Percentiles rank a stretch among this genome's conserved stretches.
These are phyloP conservation scores for Metschnikowia borealis DNA, from an alignment of 805 yeast species.

Conservation along the genomic window DNA sequence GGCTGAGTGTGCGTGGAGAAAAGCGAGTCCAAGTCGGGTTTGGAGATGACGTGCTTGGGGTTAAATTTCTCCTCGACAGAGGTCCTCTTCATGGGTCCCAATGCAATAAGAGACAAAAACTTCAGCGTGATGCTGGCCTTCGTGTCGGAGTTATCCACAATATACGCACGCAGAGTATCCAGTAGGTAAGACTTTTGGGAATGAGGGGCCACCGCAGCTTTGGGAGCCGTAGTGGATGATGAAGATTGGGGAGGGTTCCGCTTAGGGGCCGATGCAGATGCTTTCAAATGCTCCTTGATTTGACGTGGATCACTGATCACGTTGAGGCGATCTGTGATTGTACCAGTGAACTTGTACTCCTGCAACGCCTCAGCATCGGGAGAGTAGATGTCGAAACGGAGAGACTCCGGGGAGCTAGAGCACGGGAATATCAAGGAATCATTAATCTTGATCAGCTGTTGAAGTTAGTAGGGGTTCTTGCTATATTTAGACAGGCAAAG, in stretches of 20 bases:
- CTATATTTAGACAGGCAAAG: background rate
- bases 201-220: background rate
- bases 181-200: constrained; percentile 3
- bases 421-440: constrained; percentile 31
- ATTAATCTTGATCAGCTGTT: constrained; percentile 28
- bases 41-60: constrained; percentile 7
- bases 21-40: constrained; percentile 18
- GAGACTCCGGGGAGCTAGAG: constrained; percentile 29
- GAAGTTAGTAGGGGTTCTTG: constrained; percentile 17
- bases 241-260: background rate
- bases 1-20: constrained; percentile 27
- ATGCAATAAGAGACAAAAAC: constrained; percentile 15
- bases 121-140: constrained; percentile 7
- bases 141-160: constrained; percentile 9
- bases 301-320: constrained; percentile 30
- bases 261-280: constrained; percentile 4
- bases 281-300: constrained; percentile 19
- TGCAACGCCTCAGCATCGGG: constrained; percentile 8
- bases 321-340: constrained; percentile 28
- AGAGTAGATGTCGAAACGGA: constrained; percentile 34
- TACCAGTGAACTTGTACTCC: constrained; percentile 25
- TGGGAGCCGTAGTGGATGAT: background rate
- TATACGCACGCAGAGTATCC: constrained; percentile 12
- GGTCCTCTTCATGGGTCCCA: constrained; percentile 17
- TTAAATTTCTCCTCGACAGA: constrained; percentile 7